phyloP scores from a whole-genome alignment of 2,329 filamentous ascomycete genomes.

The Canariomyces notabilis region DNA sequence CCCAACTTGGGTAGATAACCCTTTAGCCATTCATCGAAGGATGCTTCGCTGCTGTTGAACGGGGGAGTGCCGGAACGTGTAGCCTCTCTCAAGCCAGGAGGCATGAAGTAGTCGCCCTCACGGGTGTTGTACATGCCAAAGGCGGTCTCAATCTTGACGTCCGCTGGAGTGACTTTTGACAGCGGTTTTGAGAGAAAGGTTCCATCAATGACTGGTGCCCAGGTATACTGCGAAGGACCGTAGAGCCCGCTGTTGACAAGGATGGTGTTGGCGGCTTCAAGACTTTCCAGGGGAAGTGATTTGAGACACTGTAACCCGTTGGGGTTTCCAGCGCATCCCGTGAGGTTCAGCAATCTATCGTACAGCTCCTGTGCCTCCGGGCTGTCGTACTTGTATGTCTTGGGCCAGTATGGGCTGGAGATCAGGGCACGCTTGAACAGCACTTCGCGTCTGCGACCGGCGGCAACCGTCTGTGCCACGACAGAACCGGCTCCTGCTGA shows the following conservation, averaged over 20 bases:
- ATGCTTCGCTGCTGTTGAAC: conserved; percentile 33
- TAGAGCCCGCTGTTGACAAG: not conserved
- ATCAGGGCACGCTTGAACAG: conserved; percentile 27
- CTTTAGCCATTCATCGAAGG: conserved; percentile 48
- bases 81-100: conserved; percentile 46
- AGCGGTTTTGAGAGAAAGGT: conserved; percentile 32
- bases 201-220: not conserved
- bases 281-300: not conserved
- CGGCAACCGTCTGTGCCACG: conserved; percentile 47
- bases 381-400: conserved; percentile 49
- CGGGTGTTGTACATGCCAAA: conserved; percentile 58
- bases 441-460: not conserved
- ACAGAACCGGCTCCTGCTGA: conserved; percentile 51
- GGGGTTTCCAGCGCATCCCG: conserved; percentile 39
- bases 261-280: not conserved
- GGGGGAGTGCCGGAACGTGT: not conserved
- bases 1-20: conserved; percentile 50
- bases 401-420: conserved; percentile 54
- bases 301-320: conserved; percentile 48
- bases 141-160: conserved; percentile 41
- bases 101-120: conserved; percentile 59
- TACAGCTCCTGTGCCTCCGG: conserved; percentile 49
- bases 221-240: not conserved
- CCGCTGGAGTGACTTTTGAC: conserved; percentile 36
- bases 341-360: conserved; percentile 39